These are phyloP conservation scores for Tuber borchii DNA, from an alignment of 495 filamentous ascomycete genomes.

Conservation along the genomic window DNA sequence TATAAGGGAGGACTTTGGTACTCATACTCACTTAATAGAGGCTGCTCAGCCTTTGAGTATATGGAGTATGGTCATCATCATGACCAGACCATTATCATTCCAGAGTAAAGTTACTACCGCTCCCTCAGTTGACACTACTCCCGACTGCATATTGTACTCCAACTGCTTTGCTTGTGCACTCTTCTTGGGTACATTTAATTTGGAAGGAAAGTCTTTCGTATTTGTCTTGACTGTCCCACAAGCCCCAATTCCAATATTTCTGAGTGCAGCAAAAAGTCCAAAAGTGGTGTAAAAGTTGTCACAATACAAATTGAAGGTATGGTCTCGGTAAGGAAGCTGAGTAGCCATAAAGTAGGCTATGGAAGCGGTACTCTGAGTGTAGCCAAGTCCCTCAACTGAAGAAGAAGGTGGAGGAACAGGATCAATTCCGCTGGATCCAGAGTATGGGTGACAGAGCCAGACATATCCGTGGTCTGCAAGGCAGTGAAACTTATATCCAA, in stretches of 20 bases:
- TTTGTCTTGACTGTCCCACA: conserved; percentile 15
- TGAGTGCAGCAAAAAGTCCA: conserved; percentile 4
- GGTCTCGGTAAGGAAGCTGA: background rate
- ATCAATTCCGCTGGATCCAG: conserved; percentile 6
- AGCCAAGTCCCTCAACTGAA: conserved; percentile 8
- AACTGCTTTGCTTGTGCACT: too few relatives aligned
- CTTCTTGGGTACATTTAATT: conserved; percentile 17
- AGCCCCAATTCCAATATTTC: conserved; percentile 1
- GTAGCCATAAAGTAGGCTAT: too few relatives aligned
- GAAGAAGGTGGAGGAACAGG: background rate
- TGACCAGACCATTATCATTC: conserved; percentile 17
- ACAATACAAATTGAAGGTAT: conserved; percentile 13
- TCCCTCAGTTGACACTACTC: background rate
- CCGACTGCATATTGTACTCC: conserved; percentile 5
- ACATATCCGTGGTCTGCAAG: conserved; percentile 20
- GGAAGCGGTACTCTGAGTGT: too few relatives aligned
- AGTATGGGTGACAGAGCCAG: conserved; percentile 3
- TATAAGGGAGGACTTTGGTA: too few relatives aligned
- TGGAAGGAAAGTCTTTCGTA: conserved; percentile 8
- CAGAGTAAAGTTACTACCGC: conserved; percentile 8
- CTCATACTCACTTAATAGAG: too few relatives aligned
- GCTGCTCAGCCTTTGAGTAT: conserved; percentile 1
- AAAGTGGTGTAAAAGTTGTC: conserved; percentile 18
- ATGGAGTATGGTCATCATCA: conserved; percentile 22
- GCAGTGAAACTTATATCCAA: too few relatives aligned